phyloP scores from a whole-genome alignment of 768 basidiomycete genomes.

The Phanerodontia chrysosporium region DNA sequence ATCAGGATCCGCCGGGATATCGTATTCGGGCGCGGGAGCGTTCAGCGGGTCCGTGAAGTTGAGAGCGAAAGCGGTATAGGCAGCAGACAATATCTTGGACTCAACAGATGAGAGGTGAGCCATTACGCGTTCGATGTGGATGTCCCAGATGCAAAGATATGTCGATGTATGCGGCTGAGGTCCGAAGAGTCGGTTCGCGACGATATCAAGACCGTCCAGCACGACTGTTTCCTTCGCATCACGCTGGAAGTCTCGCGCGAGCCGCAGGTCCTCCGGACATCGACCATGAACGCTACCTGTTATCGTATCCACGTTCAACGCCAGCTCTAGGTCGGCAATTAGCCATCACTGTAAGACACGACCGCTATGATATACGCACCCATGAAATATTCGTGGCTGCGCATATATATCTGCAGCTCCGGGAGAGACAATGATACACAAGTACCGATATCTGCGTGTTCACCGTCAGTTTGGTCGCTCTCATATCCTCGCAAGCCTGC shows the following conservation, averaged over 20 bases:
- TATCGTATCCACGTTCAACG: slow-evolving; percentile 65
- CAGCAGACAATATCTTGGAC: slow-evolving; percentile 45
- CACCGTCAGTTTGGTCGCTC: slow-evolving; percentile 20
- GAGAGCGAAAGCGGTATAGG: slow-evolving; percentile 52
- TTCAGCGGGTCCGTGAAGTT: slow-evolving; percentile 78
- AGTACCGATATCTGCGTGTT: slow-evolving; percentile 40
- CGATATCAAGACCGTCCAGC: slow-evolving; percentile 67
- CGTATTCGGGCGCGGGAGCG: slow-evolving; percentile 69
- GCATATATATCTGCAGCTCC: slow-evolving; percentile 68
- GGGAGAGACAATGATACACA: slow-evolving; percentile 57
- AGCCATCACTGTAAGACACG: too few species aligned
- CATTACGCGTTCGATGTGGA: slow-evolving; percentile 63
- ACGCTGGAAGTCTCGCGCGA: slow-evolving; percentile 18
- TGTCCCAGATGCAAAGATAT: slow-evolving; percentile 93
- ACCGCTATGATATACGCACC: too few species aligned
- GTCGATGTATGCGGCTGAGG: slow-evolving; percentile 79
- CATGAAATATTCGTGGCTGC: slow-evolving; percentile 86
- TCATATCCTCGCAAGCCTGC: slow-evolving; percentile 65
- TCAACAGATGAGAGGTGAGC: slow-evolving; percentile 52
- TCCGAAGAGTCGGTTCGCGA: slow-evolving; percentile 85
- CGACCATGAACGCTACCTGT: slow-evolving; percentile 45
- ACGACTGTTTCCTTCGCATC: slow-evolving; percentile 35
- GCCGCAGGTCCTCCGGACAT: slow-evolving; percentile 40
- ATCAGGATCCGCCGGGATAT: slow-evolving; percentile 68
- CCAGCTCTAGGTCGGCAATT: slow-evolving; percentile 55